Evolutionary conservation across 1,284 basidiomycete genomes (phyloP).

Genomic region (Cerioporus squamosus): DNA sequence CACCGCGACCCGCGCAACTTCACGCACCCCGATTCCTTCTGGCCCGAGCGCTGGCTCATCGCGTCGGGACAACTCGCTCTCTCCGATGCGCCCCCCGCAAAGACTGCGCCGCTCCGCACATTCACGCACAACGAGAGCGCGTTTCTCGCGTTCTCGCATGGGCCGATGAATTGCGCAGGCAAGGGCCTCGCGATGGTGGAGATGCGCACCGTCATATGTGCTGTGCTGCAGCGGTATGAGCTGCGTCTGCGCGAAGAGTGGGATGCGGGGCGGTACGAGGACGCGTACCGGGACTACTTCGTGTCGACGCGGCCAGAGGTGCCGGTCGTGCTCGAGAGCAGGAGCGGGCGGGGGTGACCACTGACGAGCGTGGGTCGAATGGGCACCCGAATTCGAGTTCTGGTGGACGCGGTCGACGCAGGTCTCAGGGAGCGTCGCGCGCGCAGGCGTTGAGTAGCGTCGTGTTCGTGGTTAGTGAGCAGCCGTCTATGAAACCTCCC

Average conservation of each 20-base stretch:
- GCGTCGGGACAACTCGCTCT: neutral
- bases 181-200: slow-evolving; percentile 31
- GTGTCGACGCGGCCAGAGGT: neutral
- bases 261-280: neutral
- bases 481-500: no score
- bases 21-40: slow-evolving; percentile 1
- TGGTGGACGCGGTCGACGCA: no score
- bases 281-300: neutral
- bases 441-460: no score
- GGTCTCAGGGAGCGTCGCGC: no score
- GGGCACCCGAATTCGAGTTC: no score
- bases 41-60: slow-evolving; percentile 8
- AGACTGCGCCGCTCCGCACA: no score
- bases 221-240: slow-evolving; percentile 1
- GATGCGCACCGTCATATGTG: slow-evolving; percentile 15
- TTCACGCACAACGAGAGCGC: slow-evolving; percentile 27
- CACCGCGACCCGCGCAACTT: slow-evolving; percentile 5
- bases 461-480: no score
- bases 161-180: slow-evolving; percentile 35
- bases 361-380: no score
- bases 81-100: neutral
- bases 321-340: neutral
- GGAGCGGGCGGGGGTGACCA: no score
- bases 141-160: slow-evolving; percentile 33
- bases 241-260: neutral